These are phyloP conservation scores for Clonostachys sp. DNA, from an alignment of 2,329 filamentous ascomycete genomes.

Conservation along the genomic window DNA sequence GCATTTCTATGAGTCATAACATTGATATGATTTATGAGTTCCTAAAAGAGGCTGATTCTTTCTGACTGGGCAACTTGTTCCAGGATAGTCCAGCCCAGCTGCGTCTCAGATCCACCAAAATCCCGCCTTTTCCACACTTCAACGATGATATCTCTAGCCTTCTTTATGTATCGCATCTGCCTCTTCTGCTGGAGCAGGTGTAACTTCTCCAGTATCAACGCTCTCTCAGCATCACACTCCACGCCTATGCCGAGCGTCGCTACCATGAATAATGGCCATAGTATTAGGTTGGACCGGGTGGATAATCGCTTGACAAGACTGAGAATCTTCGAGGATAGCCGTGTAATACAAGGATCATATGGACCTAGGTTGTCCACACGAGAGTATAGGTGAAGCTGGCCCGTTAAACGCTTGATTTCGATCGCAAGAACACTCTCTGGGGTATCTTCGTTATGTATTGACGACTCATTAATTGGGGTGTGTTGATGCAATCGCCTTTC, in stretches of 20 bases:
- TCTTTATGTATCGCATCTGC: constrained; percentile 20
- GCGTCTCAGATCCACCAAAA: constrained; percentile 10
- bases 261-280: constrained; percentile 21
- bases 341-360: constrained; percentile 11
- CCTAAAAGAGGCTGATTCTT: constrained; percentile 1
- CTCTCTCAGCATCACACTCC: constrained; percentile 16
- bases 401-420: constrained; percentile 16
- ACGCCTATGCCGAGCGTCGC: constrained; percentile 17
- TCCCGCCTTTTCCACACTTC: constrained; percentile 21
- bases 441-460: not conserved
- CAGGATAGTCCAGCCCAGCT: constrained; percentile 24
- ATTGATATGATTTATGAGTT: not conserved
- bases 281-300: constrained; percentile 15
- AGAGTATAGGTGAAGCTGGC: constrained; percentile 18
- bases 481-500: not conserved
- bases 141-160: constrained; percentile 18
- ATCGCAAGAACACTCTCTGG: constrained; percentile 7
- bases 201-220: constrained; percentile 11
- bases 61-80: constrained; percentile 25
- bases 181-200: constrained; percentile 16
- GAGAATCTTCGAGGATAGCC: constrained; percentile 13
- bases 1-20: too few species aligned
- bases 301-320: constrained; percentile 12
- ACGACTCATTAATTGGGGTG: not conserved
- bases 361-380: constrained; percentile 15